A percentile compares a stretch with the other conserved stretches of the same genome.
Conservation (phyloP, 345 rosid species). For the Gossypium australe region DNA sequence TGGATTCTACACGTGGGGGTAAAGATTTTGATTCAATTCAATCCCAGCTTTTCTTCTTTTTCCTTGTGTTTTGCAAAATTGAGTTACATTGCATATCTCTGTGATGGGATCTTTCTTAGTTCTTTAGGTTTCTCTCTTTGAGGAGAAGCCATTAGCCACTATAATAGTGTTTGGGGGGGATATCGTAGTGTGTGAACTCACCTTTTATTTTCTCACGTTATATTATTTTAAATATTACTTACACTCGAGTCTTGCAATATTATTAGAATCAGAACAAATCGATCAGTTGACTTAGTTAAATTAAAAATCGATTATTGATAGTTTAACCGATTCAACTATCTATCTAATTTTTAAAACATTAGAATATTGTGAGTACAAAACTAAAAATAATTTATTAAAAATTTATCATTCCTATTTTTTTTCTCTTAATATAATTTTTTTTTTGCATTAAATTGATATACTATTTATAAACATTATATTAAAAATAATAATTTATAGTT, state of each 20-base stretch:
- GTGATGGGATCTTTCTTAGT: slow-evolving; percentile 25
- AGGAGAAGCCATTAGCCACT: neutral
- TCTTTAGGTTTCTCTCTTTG: slow-evolving; percentile 15
- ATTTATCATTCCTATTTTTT: no score
- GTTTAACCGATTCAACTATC: no score
- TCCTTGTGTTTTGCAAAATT: slow-evolving; percentile 46
- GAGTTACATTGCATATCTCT: slow-evolving; percentile 40
- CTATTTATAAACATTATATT: no score
- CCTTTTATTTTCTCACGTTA: neutral
- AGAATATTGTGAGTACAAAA: no score
- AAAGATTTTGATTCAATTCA: neutral
- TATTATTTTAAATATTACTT: no score
- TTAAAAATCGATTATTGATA: rapidly evolving
- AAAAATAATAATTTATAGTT: no score
- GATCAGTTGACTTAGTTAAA: no score
- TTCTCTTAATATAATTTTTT: no score
- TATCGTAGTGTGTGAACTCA: neutral
- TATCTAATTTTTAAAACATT: no score
- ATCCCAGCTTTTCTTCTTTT: slow-evolving; percentile 8
- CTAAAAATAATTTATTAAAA: no score
- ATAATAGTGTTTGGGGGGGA: neutral
- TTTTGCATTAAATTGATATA: no score
- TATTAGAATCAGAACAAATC: rapidly evolving
- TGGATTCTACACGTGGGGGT: slow-evolving; percentile 20
- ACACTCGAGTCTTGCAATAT: no score